Percentiles rank a stretch among this genome's conserved stretches.
These are phyloP conservation scores for Tolypocladium amazonense DNA, from an alignment of 2,329 filamentous ascomycete genomes.

Conservation along the genomic window DNA sequence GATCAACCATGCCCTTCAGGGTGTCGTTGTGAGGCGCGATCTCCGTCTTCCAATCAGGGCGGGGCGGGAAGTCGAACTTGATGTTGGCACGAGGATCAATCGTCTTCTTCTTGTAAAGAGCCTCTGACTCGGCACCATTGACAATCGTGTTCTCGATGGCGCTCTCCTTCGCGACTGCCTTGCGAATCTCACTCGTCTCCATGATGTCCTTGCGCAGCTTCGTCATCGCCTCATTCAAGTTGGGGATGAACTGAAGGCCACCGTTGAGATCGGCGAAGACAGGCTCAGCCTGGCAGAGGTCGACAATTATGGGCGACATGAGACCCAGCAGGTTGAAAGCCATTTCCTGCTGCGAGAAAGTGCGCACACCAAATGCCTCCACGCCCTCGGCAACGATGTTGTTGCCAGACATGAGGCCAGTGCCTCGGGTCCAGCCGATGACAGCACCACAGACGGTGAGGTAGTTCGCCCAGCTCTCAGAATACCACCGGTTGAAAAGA, in stretches of 20 bases:
- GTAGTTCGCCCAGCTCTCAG: conserved; percentile 94
- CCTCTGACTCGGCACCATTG: conserved; percentile 87
- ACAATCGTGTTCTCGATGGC: conserved; percentile 95
- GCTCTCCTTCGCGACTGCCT: conserved; percentile 90
- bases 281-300: conserved; percentile 90
- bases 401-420: conserved; percentile 94
- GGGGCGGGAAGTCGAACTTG: conserved; percentile 87
- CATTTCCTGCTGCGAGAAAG: conserved; percentile 99
- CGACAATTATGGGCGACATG: conserved; percentile 88
- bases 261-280: conserved; percentile 97
- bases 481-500: conserved; percentile 96
- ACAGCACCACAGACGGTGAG: conserved; percentile 97
- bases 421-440: conserved; percentile 98
- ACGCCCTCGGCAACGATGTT: conserved; percentile 96
- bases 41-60: conserved; percentile 87
- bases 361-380: conserved; percentile 91
- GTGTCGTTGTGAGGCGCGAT: conserved; percentile 78
- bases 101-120: conserved; percentile 87
- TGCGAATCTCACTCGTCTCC: conserved; percentile 87
- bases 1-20: conserved; percentile 95
- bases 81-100: conserved; percentile 94
- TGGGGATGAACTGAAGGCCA: conserved; percentile 92
- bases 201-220: conserved; percentile 88
- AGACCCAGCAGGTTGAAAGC: conserved; percentile 95
- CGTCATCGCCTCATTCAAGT: conserved; percentile 90